Base-by-base conservation (phyloP, 306 rosid genomes). In the Prunus campanulata region DNA sequence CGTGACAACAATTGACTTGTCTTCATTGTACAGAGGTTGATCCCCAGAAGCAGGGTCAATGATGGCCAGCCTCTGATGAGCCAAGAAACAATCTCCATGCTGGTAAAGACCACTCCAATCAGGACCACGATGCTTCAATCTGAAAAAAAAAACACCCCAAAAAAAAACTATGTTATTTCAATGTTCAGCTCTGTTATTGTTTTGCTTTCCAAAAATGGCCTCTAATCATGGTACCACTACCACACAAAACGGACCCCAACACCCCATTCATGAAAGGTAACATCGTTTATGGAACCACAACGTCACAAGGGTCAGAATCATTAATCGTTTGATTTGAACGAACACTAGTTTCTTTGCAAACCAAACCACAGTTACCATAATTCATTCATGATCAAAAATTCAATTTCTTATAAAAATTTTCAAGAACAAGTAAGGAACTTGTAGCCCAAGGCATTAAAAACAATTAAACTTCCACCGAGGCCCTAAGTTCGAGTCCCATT, bases 41-140 rank as follows among this genome's bases (percentile, higher is more conserved):
- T 96, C 99, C 16, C 99, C 99, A 57, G 99, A 96, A 62, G 99
- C 97, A 68, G 98, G 99, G 83, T 91, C 99, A 74, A 96, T 87
- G 44, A 96, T 88, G 50, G 98, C 99, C 64, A 96, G 76, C 79
- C 98, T 89, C 85, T 96, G 99, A 83, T 96, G 99, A 19, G 99
- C 91, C 87, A 96, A 86, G 25, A 77, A 96, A 68, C 89, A 91
- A 50, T 96, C 97, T 39, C 88, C 91, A 57, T 91, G 89, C 77
- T 92, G 97, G 57, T 96, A 91, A 18, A 96, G 83, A 35, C 98
- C 98, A 85, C 99, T 92, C 99, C 98, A 96, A 25, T 96, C 99
- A 11, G 98, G 98, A 0, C 98, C 99, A 74, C 97, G 97, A 83
- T 96, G 98, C 89, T 89, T 92, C 96, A 96, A 82, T 76, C 98